A percentile compares a stretch with the other conserved stretches of the same genome.
Evolutionary conservation across 1,139 yeast species (phyloP).

Genomic region (Pichia sp.): DNA sequence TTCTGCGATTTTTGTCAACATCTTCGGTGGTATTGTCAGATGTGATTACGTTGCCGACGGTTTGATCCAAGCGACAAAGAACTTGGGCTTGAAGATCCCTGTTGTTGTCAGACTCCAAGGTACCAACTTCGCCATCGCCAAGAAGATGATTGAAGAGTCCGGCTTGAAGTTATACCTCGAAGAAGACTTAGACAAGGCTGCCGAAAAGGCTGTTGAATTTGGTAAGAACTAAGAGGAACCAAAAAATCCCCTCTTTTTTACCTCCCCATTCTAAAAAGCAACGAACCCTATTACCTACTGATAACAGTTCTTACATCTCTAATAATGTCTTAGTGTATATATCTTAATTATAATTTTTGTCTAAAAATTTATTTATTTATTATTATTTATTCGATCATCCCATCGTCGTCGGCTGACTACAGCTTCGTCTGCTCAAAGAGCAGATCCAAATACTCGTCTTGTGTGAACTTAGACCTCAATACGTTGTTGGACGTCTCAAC

Average conservation of each 20-base stretch:
- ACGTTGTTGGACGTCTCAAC: conserved; percentile 37
- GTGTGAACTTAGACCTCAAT: conserved; percentile 33
- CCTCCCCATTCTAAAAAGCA: no score
- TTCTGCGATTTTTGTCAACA: conserved; percentile 94
- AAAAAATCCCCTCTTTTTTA: no score
- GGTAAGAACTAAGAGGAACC: conserved; percentile 23
- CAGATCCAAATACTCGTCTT: conserved; percentile 33
- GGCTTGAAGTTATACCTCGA: conserved; percentile 91
- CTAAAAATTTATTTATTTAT: background rate
- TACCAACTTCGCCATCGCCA: conserved; percentile 89
- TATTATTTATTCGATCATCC: background rate
- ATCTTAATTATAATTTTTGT: conserved; percentile 1
- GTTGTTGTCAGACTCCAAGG: conserved; percentile 98
- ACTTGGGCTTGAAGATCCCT: conserved; percentile 85
- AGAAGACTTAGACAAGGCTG: conserved; percentile 95
- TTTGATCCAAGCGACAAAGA: conserved; percentile 87
- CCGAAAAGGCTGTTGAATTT: conserved; percentile 85
- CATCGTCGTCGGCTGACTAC: background rate
- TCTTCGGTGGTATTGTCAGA: conserved; percentile 98
- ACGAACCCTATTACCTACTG: background rate
- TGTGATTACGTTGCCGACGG: conserved; percentile 99
- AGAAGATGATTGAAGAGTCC: conserved; percentile 77
- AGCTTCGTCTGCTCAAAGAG: conserved; percentile 20
- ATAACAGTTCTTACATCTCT: background rate
- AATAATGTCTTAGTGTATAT: background rate